Percentiles rank a stretch among this genome's conserved stretches.
These are phyloP conservation scores for Trichoderma sp. DNA, from an alignment of 2,329 filamentous ascomycete genomes.

Conservation along the genomic window DNA sequence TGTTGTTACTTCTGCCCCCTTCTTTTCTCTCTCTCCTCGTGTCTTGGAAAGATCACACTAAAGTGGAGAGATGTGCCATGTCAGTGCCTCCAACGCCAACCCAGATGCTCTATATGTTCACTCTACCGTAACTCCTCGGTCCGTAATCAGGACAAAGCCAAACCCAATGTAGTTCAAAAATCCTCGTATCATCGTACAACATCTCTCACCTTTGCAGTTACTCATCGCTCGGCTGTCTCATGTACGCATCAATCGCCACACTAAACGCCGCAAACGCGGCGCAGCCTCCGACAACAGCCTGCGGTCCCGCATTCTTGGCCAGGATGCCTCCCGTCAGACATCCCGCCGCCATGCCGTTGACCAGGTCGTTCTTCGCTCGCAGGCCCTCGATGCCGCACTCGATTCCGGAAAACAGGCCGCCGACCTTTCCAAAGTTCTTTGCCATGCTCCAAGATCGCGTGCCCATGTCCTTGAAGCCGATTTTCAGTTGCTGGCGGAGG, in stretches of 20 bases:
- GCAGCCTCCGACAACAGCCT: constrained; percentile 84
- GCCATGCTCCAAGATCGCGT: constrained; percentile 76
- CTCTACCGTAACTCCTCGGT: constrained; percentile 32
- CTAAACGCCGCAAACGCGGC: constrained; percentile 92
- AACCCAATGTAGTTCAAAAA: not conserved
- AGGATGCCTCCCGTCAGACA: constrained; percentile 90
- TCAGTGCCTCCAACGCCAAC: constrained; percentile 36
- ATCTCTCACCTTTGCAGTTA: too few relatives aligned
- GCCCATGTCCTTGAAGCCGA: constrained; percentile 95
- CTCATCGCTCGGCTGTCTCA: constrained; percentile 73
- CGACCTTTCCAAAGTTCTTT: constrained; percentile 94
- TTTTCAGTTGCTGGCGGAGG: constrained; percentile 76
- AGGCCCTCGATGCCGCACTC: constrained; percentile 95
- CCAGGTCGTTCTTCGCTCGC: constrained; percentile 89
- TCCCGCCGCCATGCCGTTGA: constrained; percentile 83
- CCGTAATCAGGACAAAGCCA: constrained; percentile 27
- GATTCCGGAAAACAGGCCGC: constrained; percentile 85
- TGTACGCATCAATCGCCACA: constrained; percentile 87
- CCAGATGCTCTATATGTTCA: constrained; percentile 36
- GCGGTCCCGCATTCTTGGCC: constrained; percentile 82
- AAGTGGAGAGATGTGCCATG: constrained; percentile 14
- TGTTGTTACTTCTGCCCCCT: not conserved
- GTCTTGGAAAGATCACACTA: not conserved
- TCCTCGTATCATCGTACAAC: constrained; percentile 22
- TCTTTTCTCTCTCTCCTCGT: not conserved